These are phyloP conservation scores for Fusarium algeriense DNA, from an alignment of 2,329 filamentous ascomycete genomes.

Conservation along the genomic window DNA sequence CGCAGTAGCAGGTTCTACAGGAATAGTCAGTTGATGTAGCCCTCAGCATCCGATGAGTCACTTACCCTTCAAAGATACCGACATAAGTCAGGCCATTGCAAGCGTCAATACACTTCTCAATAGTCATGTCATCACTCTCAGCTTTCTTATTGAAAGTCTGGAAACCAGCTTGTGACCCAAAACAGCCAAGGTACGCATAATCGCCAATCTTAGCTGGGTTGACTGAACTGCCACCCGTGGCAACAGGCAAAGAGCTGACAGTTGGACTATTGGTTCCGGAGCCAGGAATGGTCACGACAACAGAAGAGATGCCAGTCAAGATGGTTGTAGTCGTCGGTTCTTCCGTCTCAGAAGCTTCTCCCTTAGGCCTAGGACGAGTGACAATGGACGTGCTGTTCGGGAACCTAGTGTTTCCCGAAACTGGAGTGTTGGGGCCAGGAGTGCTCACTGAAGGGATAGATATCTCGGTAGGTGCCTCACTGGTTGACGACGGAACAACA, in stretches of 20 bases:
- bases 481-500: conserved; percentile 8
- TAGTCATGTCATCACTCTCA: conserved; percentile 55
- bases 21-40: not conserved
- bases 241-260: conserved; percentile 26
- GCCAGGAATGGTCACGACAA: conserved; percentile 44
- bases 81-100: conserved; percentile 55
- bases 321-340: conserved; percentile 48
- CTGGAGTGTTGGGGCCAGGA: not conserved
- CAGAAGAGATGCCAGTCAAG: conserved; percentile 43
- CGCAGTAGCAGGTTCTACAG: conserved; percentile 60
- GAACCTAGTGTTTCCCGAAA: conserved; percentile 2
- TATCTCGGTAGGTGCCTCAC: not conserved
- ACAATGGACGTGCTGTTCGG: conserved; percentile 5
- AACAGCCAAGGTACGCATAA: conserved; percentile 57
- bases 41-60: not conserved
- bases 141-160: conserved; percentile 50
- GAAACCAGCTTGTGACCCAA: conserved; percentile 54
- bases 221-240: conserved; percentile 25
- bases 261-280: conserved; percentile 23
- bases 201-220: conserved; percentile 52
- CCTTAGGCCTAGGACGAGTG: not conserved
- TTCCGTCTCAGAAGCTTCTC: not conserved
- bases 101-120: conserved; percentile 53
- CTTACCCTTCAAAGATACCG: conserved; percentile 52
- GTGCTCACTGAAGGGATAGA: not conserved